A percentile compares a stretch with the other conserved stretches of the same genome.
phyloP scores from a whole-genome alignment of 2,329 filamentous ascomycete genomes.

The Nemania abortiva region DNA sequence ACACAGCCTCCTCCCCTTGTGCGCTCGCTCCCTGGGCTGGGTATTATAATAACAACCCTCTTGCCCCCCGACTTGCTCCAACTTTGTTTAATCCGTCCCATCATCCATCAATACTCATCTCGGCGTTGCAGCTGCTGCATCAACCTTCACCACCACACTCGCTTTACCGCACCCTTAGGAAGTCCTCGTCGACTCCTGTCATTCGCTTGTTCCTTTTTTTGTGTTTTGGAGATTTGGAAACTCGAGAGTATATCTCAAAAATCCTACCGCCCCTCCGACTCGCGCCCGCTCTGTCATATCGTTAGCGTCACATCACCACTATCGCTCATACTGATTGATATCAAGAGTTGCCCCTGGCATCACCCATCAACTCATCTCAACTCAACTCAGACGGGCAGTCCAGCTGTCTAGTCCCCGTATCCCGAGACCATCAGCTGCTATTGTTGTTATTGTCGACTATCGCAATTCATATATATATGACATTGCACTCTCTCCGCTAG shows the following conservation, averaged over 20 bases:
- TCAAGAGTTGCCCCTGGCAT: constrained; percentile 18
- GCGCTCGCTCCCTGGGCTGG: constrained; percentile 14
- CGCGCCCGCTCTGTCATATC: constrained; percentile 38
- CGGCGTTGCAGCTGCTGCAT: constrained; percentile 56
- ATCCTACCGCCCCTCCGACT: constrained; percentile 40
- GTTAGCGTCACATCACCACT: constrained; percentile 30
- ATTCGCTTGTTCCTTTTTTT: constrained; percentile 73
- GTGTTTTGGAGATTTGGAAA: constrained; percentile 58
- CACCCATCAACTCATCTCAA: not conserved
- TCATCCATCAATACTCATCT: constrained; percentile 53
- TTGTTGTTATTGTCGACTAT: constrained; percentile 28
- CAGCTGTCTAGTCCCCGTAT: constrained; percentile 21
- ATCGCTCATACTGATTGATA: constrained; percentile 33
- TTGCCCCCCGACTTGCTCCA: constrained; percentile 51
- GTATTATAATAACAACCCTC: constrained; percentile 52
- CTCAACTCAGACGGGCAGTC: constrained; percentile 14
- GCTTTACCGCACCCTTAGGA: constrained; percentile 68
- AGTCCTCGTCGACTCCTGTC: constrained; percentile 81
- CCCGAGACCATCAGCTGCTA: constrained; percentile 35
- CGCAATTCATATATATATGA: constrained; percentile 37
- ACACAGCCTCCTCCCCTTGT: constrained; percentile 35
- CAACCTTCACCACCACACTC: constrained; percentile 61
- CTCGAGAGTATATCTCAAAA: constrained; percentile 52
- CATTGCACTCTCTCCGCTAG: constrained; percentile 40
- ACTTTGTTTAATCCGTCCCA: constrained; percentile 48